Evolutionary conservation across 768 basidiomycete species (phyloP), one percentile per base, ranked within the genome.

Genomic region (Tephrocybe rancida): DNA sequence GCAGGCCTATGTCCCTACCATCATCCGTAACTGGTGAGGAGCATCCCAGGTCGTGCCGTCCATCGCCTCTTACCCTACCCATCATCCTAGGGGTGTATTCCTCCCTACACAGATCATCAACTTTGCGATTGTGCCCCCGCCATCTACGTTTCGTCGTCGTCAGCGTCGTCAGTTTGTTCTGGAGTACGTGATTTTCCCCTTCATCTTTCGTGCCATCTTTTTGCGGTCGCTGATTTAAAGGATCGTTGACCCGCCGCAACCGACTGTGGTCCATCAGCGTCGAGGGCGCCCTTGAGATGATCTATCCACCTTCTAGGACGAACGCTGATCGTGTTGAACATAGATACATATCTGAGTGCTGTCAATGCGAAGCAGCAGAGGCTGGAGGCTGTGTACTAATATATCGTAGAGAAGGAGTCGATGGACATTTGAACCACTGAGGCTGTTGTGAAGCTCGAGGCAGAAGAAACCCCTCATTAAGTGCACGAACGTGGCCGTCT

Each of bases 101-200:
- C 76, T 86, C 29, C 91, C 91, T 0, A 81, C 88, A 0, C 91
- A 94, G 66, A 62, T 86, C 50, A 74, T 90, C 73, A 94, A 94
- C 70, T 93, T 93, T 62, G 73, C 83, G 8, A 18, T 93, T 27
- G 81, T 92, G 1, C 92, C 92, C 92, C 1, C 84, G 80, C 4
- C 91, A 93, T 60, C 70, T 92, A 30, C 84, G 91, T 30, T 86
- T 93, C 48, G 77, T 87, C 18, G 74, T 87, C n/a, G 83, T 94
- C 19, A 81, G 90, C 61, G 79, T 88, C 10, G 88, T 92, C 47
- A 87, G 86, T 62, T 77, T 92, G 55, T 88, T 88, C 72, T 90
- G 88, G 90, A 92, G 90, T 92, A 65, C 43, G 87, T 79, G 11
- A 41, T 34, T 54, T 48, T n/a, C 29, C 30, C 44, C n/a, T n/a